These are phyloP conservation scores for Cladophialophora chaetospira DNA, from an alignment of 2,329 filamentous ascomycete genomes.

Conservation along the genomic window DNA sequence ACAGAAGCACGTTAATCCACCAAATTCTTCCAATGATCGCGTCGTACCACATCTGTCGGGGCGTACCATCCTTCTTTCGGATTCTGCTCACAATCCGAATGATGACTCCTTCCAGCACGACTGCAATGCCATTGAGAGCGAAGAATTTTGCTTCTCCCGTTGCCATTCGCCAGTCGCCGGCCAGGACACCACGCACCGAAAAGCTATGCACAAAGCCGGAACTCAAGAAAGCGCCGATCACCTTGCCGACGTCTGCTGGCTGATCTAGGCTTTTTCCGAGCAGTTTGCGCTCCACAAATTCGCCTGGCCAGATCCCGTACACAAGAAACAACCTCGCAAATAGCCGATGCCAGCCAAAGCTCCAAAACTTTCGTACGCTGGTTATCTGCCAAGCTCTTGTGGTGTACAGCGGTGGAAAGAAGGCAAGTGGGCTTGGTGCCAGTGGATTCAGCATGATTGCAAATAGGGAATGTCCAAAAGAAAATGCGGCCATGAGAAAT, in stretches of 20 bases:
- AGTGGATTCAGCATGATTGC: conserved; percentile 45
- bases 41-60: conserved; percentile 37
- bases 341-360: conserved; percentile 49
- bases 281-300: conserved; percentile 46
- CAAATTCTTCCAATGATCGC: conserved; percentile 42
- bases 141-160: conserved; percentile 41
- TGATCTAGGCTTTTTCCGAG: conserved; percentile 39
- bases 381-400: conserved; percentile 45
- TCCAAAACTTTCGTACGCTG: conserved; percentile 46
- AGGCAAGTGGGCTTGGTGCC: conserved; percentile 45
- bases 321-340: conserved; percentile 49
- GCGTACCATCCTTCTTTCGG: conserved; percentile 27
- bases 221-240: conserved; percentile 46
- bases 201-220: conserved; percentile 47
- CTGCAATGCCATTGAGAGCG: conserved; percentile 37
- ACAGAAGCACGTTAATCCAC: conserved; percentile 45
- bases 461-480: conserved; percentile 45
- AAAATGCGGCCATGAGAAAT: conserved; percentile 49
- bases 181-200: conserved; percentile 44
- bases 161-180: conserved; percentile 39
- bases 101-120: conserved; percentile 37
- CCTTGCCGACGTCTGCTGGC: conserved; percentile 47
- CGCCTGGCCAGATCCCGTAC: conserved; percentile 50
- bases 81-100: conserved; percentile 25
- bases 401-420: conserved; percentile 50